Evolutionary conservation across 176 grass and related monocot species (phyloP).

Genomic region (Bothriochloa decipiens): DNA sequence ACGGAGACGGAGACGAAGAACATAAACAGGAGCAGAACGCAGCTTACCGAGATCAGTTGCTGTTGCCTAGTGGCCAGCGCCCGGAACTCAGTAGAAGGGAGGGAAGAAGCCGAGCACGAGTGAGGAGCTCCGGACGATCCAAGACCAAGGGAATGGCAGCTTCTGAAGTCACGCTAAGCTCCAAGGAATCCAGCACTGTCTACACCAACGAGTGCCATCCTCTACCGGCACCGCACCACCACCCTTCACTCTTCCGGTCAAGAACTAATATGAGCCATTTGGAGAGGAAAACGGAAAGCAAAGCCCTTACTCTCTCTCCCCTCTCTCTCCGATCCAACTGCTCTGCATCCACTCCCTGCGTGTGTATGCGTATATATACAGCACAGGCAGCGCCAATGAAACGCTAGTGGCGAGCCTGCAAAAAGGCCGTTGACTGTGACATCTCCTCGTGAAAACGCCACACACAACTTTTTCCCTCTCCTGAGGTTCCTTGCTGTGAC

Average conservation of each 20-base stretch:
- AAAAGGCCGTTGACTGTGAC: constrained; percentile 65
- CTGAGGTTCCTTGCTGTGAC: constrained; percentile 29
- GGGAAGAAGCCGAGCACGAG: constrained; percentile 36
- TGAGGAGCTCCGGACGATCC: constrained; percentile 46
- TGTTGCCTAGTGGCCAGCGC: not conserved
- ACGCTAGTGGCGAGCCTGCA: constrained; percentile 42
- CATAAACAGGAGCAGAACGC: constrained; percentile 2
- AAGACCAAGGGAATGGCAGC: constrained; percentile 46
- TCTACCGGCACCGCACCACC: constrained; percentile 24
- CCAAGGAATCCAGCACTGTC: constrained; percentile 44
- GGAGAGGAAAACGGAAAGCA: constrained; percentile 30
- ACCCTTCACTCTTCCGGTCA: constrained; percentile 38
- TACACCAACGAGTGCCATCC: constrained; percentile 16
- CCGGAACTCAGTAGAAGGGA: constrained; percentile 38
- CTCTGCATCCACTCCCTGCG: constrained; percentile 36
- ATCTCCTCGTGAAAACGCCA: constrained; percentile 58
- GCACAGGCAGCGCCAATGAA: constrained; percentile 29
- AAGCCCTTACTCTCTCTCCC: not conserved
- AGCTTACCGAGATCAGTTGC: constrained; percentile 50
- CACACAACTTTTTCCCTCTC: constrained; percentile 47
- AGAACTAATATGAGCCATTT: constrained; percentile 54
- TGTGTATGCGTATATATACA: constrained; percentile 49
- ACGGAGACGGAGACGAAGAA: constrained; percentile 23
- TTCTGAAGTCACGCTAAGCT: constrained; percentile 50
- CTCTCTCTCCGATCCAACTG: constrained; percentile 22